Evolutionary conservation across 768 basidiomycete species (phyloP).

Genomic region (Boletus rubescentipes): DNA sequence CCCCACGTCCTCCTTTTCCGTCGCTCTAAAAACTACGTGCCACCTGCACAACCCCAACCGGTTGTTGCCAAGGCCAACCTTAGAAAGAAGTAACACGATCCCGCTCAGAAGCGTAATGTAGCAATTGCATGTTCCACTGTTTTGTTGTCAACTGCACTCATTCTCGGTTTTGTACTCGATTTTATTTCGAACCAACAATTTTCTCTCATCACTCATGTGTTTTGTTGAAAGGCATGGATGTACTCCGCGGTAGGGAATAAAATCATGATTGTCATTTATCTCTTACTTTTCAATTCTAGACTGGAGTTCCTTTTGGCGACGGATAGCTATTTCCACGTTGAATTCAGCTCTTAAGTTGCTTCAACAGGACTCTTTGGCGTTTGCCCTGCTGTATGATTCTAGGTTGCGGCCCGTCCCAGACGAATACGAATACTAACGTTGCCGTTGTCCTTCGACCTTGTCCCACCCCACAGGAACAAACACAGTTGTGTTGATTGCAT

Average conservation of each 20-base stretch:
- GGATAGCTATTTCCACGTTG: neutral
- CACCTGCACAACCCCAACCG: slow-evolving; percentile 47
- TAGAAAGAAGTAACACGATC: slow-evolving; percentile 39
- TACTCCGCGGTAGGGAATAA: slow-evolving; percentile 11
- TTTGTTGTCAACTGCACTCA: slow-evolving; percentile 21
- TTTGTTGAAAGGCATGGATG: slow-evolving; percentile 6
- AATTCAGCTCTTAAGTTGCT: neutral
- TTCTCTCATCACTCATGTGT: slow-evolving; percentile 6
- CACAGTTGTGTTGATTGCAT: too few relatives aligned
- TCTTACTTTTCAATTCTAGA: slow-evolving; percentile 9
- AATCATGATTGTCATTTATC: slow-evolving; percentile 9
- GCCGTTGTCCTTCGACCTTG: neutral
- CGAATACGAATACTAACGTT: neutral
- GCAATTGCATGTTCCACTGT: slow-evolving; percentile 22
- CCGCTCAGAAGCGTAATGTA: slow-evolving; percentile 9
- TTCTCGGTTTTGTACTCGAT: slow-evolving; percentile 10
- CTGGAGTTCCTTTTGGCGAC: neutral
- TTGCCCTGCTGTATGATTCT: neutral
- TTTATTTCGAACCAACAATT: slow-evolving; percentile 7
- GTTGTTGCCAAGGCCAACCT: slow-evolving; percentile 40
- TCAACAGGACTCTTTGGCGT: neutral
- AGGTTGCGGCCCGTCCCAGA: neutral
- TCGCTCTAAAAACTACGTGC: slow-evolving; percentile 66
- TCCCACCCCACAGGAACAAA: neutral
- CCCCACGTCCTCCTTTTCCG: slow-evolving; percentile 94